A percentile compares a stretch with the other conserved stretches of the same genome.
These are phyloP conservation scores for Simplicillium aogashimaense DNA, from an alignment of 2,329 filamentous ascomycete species.

Conservation along the genomic window DNA sequence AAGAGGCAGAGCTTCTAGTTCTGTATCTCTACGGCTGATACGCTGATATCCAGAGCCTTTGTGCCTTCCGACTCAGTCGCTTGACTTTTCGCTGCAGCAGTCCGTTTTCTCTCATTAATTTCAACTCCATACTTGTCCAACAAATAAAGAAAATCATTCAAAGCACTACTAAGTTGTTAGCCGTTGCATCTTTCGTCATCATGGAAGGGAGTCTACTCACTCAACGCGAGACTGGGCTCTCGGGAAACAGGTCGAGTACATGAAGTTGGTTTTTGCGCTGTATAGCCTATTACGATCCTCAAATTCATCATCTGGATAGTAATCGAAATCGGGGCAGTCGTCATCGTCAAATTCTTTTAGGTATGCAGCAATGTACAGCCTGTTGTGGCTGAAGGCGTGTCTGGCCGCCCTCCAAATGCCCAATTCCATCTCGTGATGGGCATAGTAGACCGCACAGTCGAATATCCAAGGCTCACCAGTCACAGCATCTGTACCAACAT, in stretches of 20 bases:
- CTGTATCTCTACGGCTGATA: too few relatives aligned
- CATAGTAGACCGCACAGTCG: conserved; percentile 19
- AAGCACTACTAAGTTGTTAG: too few relatives aligned
- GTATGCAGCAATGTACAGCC: conserved; percentile 10
- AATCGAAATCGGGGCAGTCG: conserved; percentile 2
- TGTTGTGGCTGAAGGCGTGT: conserved; percentile 5
- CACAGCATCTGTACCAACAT: conserved; percentile 15
- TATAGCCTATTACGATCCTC: conserved; percentile 15
- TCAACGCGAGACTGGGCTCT: conserved; percentile 2
- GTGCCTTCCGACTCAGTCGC: too few relatives aligned
- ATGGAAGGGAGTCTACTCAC: conserved; percentile 5
- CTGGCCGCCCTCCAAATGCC: conserved; percentile 13
- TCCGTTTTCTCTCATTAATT: too few relatives aligned
- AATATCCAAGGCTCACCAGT: conserved; percentile 19
- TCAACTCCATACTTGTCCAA: too few relatives aligned
- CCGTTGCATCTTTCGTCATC: neutral
- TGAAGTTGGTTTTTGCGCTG: conserved; percentile 10
- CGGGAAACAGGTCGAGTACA: conserved; percentile 7
- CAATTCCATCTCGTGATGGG: conserved; percentile 18
- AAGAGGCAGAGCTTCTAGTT: too few relatives aligned
- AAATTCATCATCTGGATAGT: conserved; percentile 10
- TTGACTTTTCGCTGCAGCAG: too few relatives aligned
- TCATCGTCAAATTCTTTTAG: conserved; percentile 8
- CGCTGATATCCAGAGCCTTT: too few relatives aligned
- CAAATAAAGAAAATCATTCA: too few relatives aligned